Evolutionary conservation across 495 filamentous ascomycete genomes (phyloP).

Genomic region (Umbilicaria muhlenbergii): DNA sequence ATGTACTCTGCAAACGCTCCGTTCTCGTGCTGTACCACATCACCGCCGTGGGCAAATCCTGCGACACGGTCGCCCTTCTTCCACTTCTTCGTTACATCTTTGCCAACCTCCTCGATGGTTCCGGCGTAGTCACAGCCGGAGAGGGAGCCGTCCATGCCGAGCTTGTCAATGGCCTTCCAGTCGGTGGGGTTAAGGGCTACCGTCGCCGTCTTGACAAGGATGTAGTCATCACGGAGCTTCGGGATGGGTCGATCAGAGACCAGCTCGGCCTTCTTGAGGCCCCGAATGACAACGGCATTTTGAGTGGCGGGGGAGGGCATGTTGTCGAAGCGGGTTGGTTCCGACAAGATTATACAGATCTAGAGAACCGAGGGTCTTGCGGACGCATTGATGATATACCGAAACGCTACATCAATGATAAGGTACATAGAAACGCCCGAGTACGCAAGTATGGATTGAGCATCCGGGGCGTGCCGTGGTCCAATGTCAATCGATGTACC

Average conservation of each 20-base stretch:
- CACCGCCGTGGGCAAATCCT: conserved; percentile 22
- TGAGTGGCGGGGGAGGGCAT: no score
- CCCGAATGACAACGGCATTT: no score
- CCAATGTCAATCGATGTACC: no score
- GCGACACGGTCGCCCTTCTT: conserved; percentile 16
- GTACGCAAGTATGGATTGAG: background rate
- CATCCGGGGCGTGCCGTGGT: background rate
- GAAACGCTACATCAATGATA: no score
- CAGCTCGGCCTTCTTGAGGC: no score
- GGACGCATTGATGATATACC: background rate
- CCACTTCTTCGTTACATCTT: conserved; percentile 10
- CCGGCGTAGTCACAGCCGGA: conserved; percentile 28
- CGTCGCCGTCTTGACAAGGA: conserved; percentile 15
- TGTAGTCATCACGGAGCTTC: background rate
- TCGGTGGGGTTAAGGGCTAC: conserved; percentile 29
- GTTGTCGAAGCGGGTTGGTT: no score
- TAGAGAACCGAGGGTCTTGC: background rate
- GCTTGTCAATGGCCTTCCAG: conserved; percentile 22
- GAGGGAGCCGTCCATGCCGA: conserved; percentile 14
- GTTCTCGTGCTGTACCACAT: conserved; percentile 14
- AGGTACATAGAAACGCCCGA: no score
- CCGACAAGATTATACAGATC: background rate
- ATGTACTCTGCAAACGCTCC: conserved; percentile 26
- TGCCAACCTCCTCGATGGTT: conserved; percentile 19
- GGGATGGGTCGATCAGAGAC: conserved; percentile 3